Base-by-base conservation (phyloP, 108 stramenopile species). In the Nitzschia palea region DNA sequence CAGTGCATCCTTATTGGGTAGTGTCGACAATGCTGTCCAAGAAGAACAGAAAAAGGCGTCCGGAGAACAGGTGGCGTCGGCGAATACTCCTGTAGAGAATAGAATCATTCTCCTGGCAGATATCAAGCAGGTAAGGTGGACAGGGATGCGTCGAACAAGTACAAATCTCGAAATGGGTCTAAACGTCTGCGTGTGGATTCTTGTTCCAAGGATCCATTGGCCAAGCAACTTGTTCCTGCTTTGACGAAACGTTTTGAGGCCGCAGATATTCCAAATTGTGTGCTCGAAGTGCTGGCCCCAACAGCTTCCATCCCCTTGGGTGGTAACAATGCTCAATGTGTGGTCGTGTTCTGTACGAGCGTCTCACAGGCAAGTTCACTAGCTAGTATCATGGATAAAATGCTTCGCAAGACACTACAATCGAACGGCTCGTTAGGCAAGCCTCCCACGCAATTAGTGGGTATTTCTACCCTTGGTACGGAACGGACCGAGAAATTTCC, bases 401-500 rank as follows among this genome's bases (percentile, higher is more conserved):
- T 87, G 32, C 66, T 89, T 31, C 81, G 79, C 40, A 81, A 81
- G 52, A 93, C 88, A 0, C 47, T 84, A 14, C 62, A 56, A 34
- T 36, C 83, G 1, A 80, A 74, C 42, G 68, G 77, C 2, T 44
- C 73, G 25, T 22, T 82, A 0, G 80, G 81, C 20, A 57, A 54
- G 28, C 91, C 91, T 0, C 92, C 92, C n/a, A 86, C 84, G 50
- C 92, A 93, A 45, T 59, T 94, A 1, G 74, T 94, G 17, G 70
- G 79, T 22, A 65, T 94, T 32, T 82, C 82, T 30, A 79, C 78
- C n/a, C 37, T 89, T 22, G 93, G 93, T 1, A 93, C 92, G n/a
- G 82, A 84, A 33, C 84, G 86, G 6, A 83, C 80, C 4, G 77
- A 85, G 40, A 71, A 78, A 72, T 86, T 90, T 67, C 93, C 89